Percentiles rank a stretch among this genome's conserved stretches.
Conservation (phyloP, 1,139 yeast genomes). For the Suhomyces coccinellae region DNA sequence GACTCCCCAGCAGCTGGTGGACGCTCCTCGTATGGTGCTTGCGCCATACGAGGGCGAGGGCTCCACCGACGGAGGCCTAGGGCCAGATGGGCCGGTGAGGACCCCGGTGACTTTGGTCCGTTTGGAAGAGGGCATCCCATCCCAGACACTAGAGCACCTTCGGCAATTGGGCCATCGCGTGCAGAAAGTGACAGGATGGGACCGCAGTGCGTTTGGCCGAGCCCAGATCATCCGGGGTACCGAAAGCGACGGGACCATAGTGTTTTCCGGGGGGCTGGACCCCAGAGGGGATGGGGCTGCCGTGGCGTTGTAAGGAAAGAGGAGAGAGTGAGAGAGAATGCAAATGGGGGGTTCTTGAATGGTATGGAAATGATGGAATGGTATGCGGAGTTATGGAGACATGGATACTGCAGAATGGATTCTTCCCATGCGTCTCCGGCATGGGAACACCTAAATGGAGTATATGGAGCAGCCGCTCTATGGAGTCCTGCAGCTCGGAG, state of each 20-base stretch:
- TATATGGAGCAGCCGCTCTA: too few species aligned
- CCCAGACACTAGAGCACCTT: slow-evolving; percentile 44
- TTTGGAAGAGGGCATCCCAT: slow-evolving; percentile 63
- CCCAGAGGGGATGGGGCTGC: slow-evolving; percentile 82
- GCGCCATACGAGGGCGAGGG: slow-evolving; percentile 47
- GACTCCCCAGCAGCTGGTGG: slow-evolving; percentile 74
- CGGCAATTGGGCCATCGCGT: slow-evolving; percentile 59
- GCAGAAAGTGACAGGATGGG: slow-evolving; percentile 44
- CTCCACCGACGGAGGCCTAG: slow-evolving; percentile 55
- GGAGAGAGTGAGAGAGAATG: too few species aligned
- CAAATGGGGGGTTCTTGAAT: too few species aligned
- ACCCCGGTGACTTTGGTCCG: slow-evolving; percentile 59
- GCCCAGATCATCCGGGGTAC: slow-evolving; percentile 67
- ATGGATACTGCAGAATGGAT: too few species aligned
- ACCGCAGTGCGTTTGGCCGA: slow-evolving; percentile 58
- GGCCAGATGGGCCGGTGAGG: slow-evolving; percentile 68
- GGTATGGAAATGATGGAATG: too few species aligned
- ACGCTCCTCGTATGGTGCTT: slow-evolving; percentile 72
- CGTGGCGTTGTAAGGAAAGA: slow-evolving; percentile 20
- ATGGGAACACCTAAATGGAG: too few species aligned
- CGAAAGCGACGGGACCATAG: slow-evolving; percentile 38
- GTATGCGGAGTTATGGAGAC: too few species aligned
- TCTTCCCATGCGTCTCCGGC: too few species aligned
- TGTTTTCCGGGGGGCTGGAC: slow-evolving; percentile 75
- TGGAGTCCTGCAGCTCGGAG: too few species aligned